A percentile compares a stretch with the other conserved stretches of the same genome.
Conservation (phyloP, 805 yeast species). For the Kodamaea leandrae region DNA sequence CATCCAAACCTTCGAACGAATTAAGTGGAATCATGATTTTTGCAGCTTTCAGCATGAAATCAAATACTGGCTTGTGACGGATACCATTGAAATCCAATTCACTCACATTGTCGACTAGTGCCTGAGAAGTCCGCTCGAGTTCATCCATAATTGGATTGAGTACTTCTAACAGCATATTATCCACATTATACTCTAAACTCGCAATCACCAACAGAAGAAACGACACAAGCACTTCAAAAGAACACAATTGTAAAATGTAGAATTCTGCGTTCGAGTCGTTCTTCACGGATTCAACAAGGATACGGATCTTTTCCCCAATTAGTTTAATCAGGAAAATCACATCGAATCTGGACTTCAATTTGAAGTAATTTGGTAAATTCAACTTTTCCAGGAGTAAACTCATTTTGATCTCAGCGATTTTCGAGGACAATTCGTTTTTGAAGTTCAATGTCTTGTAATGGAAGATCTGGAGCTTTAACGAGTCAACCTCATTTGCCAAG, state of each 20-base stretch:
- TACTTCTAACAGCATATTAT: neutral
- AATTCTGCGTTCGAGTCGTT: neutral
- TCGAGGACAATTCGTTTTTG: constrained; percentile 12
- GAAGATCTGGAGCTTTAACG: constrained; percentile 17
- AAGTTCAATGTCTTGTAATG: constrained; percentile 11
- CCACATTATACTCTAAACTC: constrained; percentile 3
- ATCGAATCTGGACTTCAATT: constrained; percentile 1
- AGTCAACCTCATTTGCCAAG: constrained; percentile 14
- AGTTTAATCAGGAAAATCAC: constrained; percentile 4
- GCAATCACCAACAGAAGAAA: neutral
- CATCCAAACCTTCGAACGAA: neutral
- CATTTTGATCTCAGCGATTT: constrained; percentile 14
- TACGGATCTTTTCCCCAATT: neutral
- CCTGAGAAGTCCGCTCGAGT: neutral
- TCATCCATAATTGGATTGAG: neutral
- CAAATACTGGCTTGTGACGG: neutral
- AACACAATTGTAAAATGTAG: neutral
- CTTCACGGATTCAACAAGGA: constrained; percentile 5
- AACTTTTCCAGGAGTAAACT: constrained; percentile 9
- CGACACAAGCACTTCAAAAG: constrained; percentile 1
- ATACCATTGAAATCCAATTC: neutral
- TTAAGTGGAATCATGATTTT: neutral
- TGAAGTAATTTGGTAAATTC: neutral
- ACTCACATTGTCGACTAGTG: neutral
- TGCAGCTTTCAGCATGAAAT: neutral